Conservation (phyloP, 306 rosid genomes). For the Heteromeles arbutifolia region DNA sequence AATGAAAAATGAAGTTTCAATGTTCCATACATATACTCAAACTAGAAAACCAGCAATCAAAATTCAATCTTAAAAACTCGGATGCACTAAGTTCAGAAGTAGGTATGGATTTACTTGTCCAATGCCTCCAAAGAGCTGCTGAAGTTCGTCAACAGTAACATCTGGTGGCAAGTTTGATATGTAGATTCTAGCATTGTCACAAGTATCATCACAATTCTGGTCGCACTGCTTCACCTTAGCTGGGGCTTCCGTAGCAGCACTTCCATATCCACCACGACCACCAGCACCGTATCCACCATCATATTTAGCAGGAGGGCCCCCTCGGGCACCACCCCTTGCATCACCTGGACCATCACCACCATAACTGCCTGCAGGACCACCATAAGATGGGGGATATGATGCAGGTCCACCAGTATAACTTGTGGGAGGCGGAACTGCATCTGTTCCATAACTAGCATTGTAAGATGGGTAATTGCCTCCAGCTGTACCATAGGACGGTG, state of each 20-base stretch:
- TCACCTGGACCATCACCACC: constrained; percentile 49
- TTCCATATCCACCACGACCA: constrained; percentile 68
- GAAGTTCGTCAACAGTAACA: constrained; percentile 80
- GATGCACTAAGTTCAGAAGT: constrained; percentile 14
- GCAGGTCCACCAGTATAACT: constrained; percentile 79
- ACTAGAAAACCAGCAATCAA: not conserved
- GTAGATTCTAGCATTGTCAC: constrained; percentile 97
- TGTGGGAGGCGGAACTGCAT: constrained; percentile 92
- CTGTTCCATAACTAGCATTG: constrained; percentile 60
- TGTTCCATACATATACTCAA: not conserved
- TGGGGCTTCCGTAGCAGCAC: constrained; percentile 55
- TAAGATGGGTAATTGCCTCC: constrained; percentile 57
- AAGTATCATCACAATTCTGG: constrained; percentile 68
- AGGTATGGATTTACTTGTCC: constrained; percentile 73
- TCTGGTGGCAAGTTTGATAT: constrained; percentile 91
- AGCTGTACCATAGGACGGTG: constrained; percentile 55
- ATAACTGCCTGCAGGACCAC: constrained; percentile 58
- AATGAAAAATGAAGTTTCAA: not conserved
- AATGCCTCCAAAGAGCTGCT: constrained; percentile 95
- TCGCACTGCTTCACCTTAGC: constrained; percentile 92
- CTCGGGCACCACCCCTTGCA: constrained; percentile 51
- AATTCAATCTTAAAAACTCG: not conserved
- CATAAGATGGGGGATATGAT: constrained; percentile 83
- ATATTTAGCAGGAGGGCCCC: constrained; percentile 49
- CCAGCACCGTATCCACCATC: constrained; percentile 49